Conservation (phyloP, 208 protist genomes). For the Dictyostelium gargantuum region DNA sequence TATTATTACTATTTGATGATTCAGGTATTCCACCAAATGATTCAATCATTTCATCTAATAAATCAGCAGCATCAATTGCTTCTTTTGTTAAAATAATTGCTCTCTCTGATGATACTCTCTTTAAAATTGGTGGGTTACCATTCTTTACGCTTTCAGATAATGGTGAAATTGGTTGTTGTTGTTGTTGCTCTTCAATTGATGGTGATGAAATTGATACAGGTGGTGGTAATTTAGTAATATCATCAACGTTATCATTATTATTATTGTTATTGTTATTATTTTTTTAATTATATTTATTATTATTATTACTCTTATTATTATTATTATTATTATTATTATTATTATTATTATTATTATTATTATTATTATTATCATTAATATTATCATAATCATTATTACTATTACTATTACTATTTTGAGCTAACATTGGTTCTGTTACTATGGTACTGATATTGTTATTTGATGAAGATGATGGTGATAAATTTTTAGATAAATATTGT, state of each 20-base stretch:
- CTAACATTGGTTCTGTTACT: background rate
- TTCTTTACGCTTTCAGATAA: background rate
- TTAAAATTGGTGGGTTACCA: background rate
- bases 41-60: conserved; percentile 56
- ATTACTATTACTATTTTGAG: no score
- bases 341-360: no score
- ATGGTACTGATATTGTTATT: background rate
- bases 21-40: conserved; percentile 28
- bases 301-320: no score
- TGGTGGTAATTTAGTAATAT: background rate
- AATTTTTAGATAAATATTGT: background rate
- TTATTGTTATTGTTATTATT: no score
- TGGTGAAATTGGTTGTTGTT: background rate
- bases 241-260: no score
- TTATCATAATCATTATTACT: no score
- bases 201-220: background rate
- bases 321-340: no score
- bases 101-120: background rate
- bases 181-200: background rate
- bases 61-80: conserved; percentile 35
- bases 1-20: background rate
- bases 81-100: conserved; percentile 4
- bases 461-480: background rate
- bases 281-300: no score
- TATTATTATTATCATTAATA: no score